Evolutionary conservation across 192 early-diverging fungal genomes (phyloP).

Genomic region (Rhizoclosmatium globosum): DNA sequence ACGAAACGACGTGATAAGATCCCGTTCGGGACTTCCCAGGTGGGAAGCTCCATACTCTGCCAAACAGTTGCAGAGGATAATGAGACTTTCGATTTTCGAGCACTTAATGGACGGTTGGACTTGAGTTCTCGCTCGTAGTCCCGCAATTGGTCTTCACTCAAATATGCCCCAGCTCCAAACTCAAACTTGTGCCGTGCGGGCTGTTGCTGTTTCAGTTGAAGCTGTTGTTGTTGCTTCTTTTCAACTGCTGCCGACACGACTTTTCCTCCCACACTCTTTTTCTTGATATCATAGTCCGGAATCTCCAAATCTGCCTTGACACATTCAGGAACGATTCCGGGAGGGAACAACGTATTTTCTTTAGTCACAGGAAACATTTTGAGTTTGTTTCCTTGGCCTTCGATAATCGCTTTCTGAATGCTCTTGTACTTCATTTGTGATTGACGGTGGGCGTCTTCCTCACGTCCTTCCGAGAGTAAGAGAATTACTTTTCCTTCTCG

Average conservation of each 20-base stretch:
- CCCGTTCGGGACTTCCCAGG: conserved; percentile 31
- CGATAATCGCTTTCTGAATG: conserved; percentile 71
- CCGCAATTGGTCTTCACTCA: conserved; percentile 7
- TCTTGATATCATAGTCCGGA: conserved; percentile 47
- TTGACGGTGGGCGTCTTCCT: conserved; percentile 64
- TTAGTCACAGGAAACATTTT: conserved; percentile 54
- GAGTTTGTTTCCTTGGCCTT: conserved; percentile 56
- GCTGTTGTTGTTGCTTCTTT: background rate
- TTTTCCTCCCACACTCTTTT: conserved; percentile 36
- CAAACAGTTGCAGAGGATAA: conserved; percentile 19
- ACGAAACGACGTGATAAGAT: conserved; percentile 36
- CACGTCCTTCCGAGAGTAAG: conserved; percentile 72
- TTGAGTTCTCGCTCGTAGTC: conserved; percentile 30
- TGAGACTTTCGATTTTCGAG: background rate
- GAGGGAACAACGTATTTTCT: conserved; percentile 59
- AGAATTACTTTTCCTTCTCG: conserved; percentile 71
- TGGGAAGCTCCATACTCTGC: conserved; percentile 43
- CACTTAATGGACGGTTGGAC: background rate
- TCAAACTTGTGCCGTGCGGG: background rate
- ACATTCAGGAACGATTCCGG: conserved; percentile 51
- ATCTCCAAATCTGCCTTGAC: conserved; percentile 62
- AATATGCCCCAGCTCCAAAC: conserved; percentile 21
- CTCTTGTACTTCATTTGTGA: conserved; percentile 66
- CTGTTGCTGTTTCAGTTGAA: background rate
- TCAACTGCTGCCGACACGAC: background rate